Evolutionary conservation across 495 filamentous ascomycete species (phyloP), one percentile per base, ranked within the genome.

Genomic region (Aspergillus nanangensis): DNA sequence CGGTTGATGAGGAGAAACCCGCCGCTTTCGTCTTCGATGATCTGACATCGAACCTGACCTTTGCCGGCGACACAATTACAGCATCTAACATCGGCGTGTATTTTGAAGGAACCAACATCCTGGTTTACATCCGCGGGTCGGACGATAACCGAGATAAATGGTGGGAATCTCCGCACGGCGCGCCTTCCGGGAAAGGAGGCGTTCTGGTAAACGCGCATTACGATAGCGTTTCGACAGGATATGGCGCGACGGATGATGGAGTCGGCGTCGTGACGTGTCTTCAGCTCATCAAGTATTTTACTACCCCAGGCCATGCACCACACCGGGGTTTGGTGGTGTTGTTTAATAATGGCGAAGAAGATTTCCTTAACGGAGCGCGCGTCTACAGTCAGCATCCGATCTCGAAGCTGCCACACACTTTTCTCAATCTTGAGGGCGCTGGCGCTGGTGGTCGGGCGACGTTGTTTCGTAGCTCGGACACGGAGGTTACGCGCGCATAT

Each of bases 331-430:
- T 98, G 31, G 84, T 98, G 18, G 80, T 86, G 20, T 70, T 98
- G 33, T 73, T 98, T 50, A 98, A 98, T 69, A 96, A 97, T 56
- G 91, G 88, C 41, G 93, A 98, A 66, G 93, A 98, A 66, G 90
- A 97, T 60, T 93, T 78, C 44, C 72, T 98, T 35, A 92, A 93
- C 58, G 93, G 93, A 4, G 90, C 93, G 31, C 79, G 84, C 49
- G 90, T 83, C n/a, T 94, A 90, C 49, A 79, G 84, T 21, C 80
- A 87, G 40, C 86, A 90, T 56, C 91, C 91, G 7, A 72, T 96
- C 46, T 77, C 84, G 1, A 77, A 74, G 19, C 84, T 90, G 53
- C 74, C 84, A 23, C 84, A 90, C 56, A 86, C 87, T 0, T 97
- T 98, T 61, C 65, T 97, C 22, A 98, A 98, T 53, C 77, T 98